Conservation (phyloP, 768 basidiomycete species). For the Podaxis sp. region DNA sequence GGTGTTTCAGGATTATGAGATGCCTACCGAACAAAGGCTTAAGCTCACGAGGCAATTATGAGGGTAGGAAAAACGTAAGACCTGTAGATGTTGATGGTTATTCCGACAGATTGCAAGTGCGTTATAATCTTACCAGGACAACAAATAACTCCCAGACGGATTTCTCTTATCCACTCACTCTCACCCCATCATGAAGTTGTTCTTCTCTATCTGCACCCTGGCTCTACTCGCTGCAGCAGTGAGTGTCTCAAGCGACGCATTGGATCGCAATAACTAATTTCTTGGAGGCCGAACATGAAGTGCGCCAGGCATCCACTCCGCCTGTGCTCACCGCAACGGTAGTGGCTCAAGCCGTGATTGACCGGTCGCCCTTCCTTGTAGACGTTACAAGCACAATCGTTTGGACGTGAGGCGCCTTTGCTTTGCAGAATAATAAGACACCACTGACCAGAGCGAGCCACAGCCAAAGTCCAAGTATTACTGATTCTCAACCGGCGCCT, state of each 20-base stretch:
- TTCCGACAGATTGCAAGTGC: neutral
- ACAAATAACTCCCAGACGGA: neutral
- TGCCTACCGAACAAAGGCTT: neutral
- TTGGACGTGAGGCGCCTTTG: constrained; percentile 23
- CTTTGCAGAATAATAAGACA: neutral
- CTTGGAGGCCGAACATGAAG: constrained; percentile 1
- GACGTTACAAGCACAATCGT: constrained; percentile 21
- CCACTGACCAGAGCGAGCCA: neutral
- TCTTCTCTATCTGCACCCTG: neutral
- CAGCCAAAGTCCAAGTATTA: constrained; percentile 22
- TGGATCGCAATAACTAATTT: neutral
- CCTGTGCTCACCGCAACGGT: constrained; percentile 20
- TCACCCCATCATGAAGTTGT: neutral
- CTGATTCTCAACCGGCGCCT: constrained; percentile 12
- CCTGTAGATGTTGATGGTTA: neutral
- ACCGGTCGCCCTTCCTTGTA: constrained; percentile 23
- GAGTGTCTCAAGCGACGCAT: neutral
- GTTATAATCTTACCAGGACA: constrained; percentile 1
- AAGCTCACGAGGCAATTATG: neutral
- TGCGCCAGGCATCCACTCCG: constrained; percentile 13
- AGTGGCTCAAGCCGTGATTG: constrained; percentile 20
- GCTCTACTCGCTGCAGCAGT: neutral
- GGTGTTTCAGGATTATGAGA: neutral
- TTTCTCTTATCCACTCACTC: neutral
- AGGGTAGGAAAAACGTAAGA: neutral